Percentiles rank a stretch among this genome's conserved stretches.
phyloP scores from a whole-genome alignment of 2,329 filamentous ascomycete genomes.

The Botrytis fabae region DNA sequence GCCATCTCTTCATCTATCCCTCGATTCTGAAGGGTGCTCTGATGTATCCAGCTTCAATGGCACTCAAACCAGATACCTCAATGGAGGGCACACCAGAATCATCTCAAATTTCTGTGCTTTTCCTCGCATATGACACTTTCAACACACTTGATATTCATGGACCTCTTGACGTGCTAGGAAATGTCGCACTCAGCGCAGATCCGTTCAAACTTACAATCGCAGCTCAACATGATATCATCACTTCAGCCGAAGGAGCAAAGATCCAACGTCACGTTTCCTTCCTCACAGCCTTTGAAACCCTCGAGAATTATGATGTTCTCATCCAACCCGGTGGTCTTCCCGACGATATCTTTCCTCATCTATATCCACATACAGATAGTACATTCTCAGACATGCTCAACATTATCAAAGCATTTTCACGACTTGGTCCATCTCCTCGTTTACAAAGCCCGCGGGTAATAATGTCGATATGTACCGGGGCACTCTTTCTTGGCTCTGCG shows the following conservation, averaged over 20 bases:
- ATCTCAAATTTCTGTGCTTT: conserved; percentile 17
- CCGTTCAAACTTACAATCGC: conserved; percentile 22
- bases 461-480: conserved; percentile 76
- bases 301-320: conserved; percentile 66
- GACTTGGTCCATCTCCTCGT: conserved; percentile 73
- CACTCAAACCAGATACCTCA: neutral
- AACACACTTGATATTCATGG: conserved; percentile 22
- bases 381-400: conserved; percentile 66
- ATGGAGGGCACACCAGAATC: conserved; percentile 7
- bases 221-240: conserved; percentile 14
- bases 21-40: neutral
- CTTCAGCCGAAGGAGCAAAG: conserved; percentile 17
- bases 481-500: conserved; percentile 72
- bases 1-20: neutral
- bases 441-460: conserved; percentile 70
- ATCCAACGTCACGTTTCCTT: conserved; percentile 55
- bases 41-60: neutral
- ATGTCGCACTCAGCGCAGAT: conserved; percentile 2
- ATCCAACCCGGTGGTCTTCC: conserved; percentile 70
- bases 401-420: conserved; percentile 73
- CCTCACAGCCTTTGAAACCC: conserved; percentile 71
- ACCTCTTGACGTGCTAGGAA: conserved; percentile 16
- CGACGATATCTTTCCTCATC: conserved; percentile 53
- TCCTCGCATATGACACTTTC: conserved; percentile 22
- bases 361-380: conserved; percentile 43